Percentiles rank a stretch among this genome's conserved stretches.
These are phyloP conservation scores for Fusarium sp. DNA, from an alignment of 2,329 filamentous ascomycete species.

Conservation along the genomic window DNA sequence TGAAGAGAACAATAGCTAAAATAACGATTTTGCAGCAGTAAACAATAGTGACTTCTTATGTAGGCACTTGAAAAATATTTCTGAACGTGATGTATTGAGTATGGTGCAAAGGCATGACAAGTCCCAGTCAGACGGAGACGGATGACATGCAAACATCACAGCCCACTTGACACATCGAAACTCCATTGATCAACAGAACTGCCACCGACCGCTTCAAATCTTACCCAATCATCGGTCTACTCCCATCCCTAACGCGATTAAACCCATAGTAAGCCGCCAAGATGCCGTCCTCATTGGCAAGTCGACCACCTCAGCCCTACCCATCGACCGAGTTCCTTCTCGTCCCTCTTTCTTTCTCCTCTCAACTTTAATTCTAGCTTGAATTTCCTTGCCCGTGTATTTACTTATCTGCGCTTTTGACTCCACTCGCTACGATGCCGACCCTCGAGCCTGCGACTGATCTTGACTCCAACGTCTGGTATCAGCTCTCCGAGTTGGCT, in stretches of 20 bases:
- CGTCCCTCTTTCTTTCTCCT: not conserved
- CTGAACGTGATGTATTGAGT: accelerated
- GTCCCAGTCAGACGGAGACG: not conserved
- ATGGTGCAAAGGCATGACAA: accelerated
- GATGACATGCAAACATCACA: not conserved
- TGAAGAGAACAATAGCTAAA: accelerated
- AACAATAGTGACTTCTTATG: accelerated
- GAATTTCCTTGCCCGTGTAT: accelerated
- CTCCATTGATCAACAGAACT: not conserved
- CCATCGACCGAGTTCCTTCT: not conserved
- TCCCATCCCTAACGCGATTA: not conserved
- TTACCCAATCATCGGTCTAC: not conserved
- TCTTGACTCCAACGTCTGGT: slow-evolving; percentile 48
- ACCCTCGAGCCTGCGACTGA: slow-evolving; percentile 30
- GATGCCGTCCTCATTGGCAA: not conserved
- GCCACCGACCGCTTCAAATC: not conserved
- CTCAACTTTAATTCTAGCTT: not conserved
- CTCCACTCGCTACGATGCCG: slow-evolving; percentile 1
- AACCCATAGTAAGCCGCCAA: not conserved
- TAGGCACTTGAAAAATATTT: accelerated
- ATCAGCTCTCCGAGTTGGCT: slow-evolving; percentile 46
- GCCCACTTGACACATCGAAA: not conserved
- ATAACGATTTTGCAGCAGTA: accelerated
- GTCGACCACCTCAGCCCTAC: slow-evolving; percentile 7
- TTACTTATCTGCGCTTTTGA: not conserved